These are phyloP conservation scores for Lonicera japonica DNA, from an alignment of 129 eudicot genomes.

Conservation along the genomic window DNA sequence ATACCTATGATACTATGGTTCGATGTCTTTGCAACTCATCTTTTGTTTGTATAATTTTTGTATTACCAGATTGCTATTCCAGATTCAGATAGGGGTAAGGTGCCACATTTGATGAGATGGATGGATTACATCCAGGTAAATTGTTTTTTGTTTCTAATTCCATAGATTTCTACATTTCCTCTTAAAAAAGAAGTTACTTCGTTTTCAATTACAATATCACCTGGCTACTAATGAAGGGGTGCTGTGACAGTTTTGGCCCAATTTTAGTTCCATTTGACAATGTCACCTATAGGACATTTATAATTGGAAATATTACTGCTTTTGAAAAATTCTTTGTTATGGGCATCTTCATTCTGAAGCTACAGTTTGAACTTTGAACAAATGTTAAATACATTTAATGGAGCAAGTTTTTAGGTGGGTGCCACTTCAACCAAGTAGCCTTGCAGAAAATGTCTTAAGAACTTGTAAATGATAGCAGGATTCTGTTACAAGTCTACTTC, in stretches of 20 bases:
- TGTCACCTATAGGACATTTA: too few species aligned
- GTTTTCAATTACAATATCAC: neutral
- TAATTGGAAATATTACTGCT: neutral
- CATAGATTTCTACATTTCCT: neutral
- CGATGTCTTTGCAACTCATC: neutral
- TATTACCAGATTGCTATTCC: constrained; percentile 50
- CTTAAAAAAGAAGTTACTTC: neutral
- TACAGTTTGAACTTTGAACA: constrained; percentile 1
- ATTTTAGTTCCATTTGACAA: neutral
- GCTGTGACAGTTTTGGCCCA: neutral
- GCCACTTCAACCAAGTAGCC: neutral
- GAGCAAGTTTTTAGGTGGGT: neutral
- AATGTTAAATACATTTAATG: neutral
- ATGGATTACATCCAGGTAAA: constrained; percentile 83
- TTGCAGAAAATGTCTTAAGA: neutral
- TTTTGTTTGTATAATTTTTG: constrained; percentile 8
- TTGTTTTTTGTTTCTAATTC: neutral
- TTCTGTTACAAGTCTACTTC: neutral
- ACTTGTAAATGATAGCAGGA: neutral
- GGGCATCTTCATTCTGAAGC: neutral
- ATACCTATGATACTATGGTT: too few species aligned
- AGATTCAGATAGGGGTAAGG: constrained; percentile 36
- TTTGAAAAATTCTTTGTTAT: neutral
- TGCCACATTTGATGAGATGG: constrained; percentile 91
- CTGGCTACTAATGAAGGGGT: neutral